These are phyloP conservation scores for Diaporthe citri DNA, from an alignment of 2,329 filamentous ascomycete genomes.

Conservation along the genomic window DNA sequence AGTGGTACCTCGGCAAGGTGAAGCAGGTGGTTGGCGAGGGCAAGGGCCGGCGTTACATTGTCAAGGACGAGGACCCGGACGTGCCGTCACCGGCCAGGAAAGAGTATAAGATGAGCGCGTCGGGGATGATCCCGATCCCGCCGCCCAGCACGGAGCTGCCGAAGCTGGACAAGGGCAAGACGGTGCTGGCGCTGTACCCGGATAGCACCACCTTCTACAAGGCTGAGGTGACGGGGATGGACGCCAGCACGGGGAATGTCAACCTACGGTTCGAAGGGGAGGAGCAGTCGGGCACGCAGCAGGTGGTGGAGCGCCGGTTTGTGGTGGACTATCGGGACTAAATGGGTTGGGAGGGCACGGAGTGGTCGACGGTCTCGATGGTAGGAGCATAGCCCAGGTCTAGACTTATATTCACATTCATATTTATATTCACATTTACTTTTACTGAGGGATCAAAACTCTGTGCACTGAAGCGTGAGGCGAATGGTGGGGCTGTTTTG, in stretches of 20 bases:
- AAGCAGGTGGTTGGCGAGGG: conserved; percentile 81
- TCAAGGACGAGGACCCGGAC: conserved; percentile 84
- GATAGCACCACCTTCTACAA: conserved; percentile 90
- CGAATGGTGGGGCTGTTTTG: not conserved
- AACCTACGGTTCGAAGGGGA: conserved; percentile 84
- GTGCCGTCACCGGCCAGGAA: conserved; percentile 71
- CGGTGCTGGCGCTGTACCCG: conserved; percentile 83
- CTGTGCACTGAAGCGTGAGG: not conserved
- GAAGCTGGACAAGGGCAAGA: conserved; percentile 75
- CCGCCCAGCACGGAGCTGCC: conserved; percentile 65
- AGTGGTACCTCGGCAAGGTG: conserved; percentile 84
- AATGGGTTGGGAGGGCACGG: conserved; percentile 19
- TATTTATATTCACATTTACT: not conserved
- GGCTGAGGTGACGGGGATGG: conserved; percentile 81
- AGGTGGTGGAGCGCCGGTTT: conserved; percentile 80
- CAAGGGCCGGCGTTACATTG: conserved; percentile 82
- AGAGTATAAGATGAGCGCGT: conserved; percentile 78
- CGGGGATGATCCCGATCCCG: conserved; percentile 83
- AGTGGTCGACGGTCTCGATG: not conserved
- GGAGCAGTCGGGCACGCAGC: conserved; percentile 78
- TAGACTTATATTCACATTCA: not conserved
- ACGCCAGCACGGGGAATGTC: conserved; percentile 64
- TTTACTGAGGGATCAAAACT: not conserved
- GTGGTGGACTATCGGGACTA: conserved; percentile 76
- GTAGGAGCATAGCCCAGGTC: not conserved